These are phyloP conservation scores for Ruellia speciosa DNA, from an alignment of 305 asterid genomes.

Conservation along the genomic window DNA sequence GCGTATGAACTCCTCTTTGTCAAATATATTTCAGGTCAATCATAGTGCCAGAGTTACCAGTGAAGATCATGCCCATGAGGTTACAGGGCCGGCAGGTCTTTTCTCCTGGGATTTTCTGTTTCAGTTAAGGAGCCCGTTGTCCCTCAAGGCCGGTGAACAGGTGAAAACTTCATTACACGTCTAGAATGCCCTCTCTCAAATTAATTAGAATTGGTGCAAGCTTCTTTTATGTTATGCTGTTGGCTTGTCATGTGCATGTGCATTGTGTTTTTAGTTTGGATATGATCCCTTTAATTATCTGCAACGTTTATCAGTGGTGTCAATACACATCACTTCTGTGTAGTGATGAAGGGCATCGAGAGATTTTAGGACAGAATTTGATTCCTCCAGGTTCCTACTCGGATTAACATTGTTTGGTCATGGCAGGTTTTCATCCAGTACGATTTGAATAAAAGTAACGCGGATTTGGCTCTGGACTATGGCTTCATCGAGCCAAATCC, in stretches of 20 bases:
- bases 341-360: too few species aligned
- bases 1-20: conserved; percentile 2
- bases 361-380: too few species aligned
- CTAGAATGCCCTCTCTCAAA: conserved; percentile 4
- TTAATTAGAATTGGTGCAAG: too few species aligned
- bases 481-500: conserved; percentile 65
- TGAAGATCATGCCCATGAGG: conserved; percentile 86
- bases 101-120: conserved; percentile 83
- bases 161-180: conserved; percentile 29
- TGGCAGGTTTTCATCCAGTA: conserved; percentile 75
- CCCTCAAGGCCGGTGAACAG: conserved; percentile 84
- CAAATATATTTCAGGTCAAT: conserved; percentile 49
- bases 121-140: conserved; percentile 61
- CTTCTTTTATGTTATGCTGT: too few species aligned
- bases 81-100: conserved; percentile 81
- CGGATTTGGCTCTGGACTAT: conserved; percentile 91
- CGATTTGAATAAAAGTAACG: conserved; percentile 80
- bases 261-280: too few species aligned
- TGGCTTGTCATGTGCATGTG: too few species aligned
- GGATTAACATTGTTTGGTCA: conserved; percentile 5
- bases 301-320: too few species aligned
- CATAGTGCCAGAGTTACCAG: conserved; percentile 72
- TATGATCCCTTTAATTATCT: too few species aligned
- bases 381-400: too few species aligned
- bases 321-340: too few species aligned